A percentile compares a stretch with the other conserved stretches of the same genome.
Conservation (phyloP, 169 alveolate species). For the Fabrea salina region DNA sequence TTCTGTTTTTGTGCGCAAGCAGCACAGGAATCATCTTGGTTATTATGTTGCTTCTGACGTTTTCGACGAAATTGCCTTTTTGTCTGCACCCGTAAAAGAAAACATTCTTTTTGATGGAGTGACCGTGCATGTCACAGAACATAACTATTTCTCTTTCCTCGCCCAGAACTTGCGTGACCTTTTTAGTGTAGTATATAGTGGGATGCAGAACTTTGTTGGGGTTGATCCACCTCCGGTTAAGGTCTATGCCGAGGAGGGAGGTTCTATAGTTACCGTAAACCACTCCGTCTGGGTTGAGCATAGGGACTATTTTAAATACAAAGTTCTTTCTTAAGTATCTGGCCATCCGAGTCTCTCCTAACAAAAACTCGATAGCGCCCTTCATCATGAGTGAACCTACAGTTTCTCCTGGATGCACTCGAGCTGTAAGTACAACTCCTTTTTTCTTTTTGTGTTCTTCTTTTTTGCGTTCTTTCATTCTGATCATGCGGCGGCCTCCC, state of each 20-base stretch:
- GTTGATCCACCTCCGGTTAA: constrained; percentile 65
- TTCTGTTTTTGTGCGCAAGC: constrained; percentile 1
- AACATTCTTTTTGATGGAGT: constrained; percentile 54
- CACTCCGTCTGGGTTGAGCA: constrained; percentile 78
- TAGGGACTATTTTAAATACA: constrained; percentile 73
- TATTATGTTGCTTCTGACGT: neutral
- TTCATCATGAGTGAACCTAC: constrained; percentile 79
- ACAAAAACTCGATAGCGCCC: constrained; percentile 78
- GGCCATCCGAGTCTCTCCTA: constrained; percentile 67
- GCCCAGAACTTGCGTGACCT: constrained; percentile 49
- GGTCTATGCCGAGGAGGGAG: constrained; percentile 64
- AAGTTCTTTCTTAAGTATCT: constrained; percentile 73
- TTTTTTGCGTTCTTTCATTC: neutral
- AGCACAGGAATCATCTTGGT: constrained; percentile 26
- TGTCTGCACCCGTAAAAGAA: constrained; percentile 68
- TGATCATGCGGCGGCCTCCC: too few relatives aligned
- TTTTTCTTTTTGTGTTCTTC: constrained; percentile 57
- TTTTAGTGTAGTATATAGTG: constrained; percentile 47
- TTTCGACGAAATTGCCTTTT: neutral
- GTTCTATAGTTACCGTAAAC: constrained; percentile 61
- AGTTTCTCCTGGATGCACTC: constrained; percentile 91
- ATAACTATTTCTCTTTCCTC: constrained; percentile 78
- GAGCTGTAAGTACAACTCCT: constrained; percentile 77
- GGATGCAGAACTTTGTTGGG: constrained; percentile 68
- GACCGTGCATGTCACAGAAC: constrained; percentile 79